Evolutionary conservation across 2,329 filamentous ascomycete species (phyloP), one percentile per base, ranked within the genome.

Genomic region (Pezicula neosporulosa): DNA sequence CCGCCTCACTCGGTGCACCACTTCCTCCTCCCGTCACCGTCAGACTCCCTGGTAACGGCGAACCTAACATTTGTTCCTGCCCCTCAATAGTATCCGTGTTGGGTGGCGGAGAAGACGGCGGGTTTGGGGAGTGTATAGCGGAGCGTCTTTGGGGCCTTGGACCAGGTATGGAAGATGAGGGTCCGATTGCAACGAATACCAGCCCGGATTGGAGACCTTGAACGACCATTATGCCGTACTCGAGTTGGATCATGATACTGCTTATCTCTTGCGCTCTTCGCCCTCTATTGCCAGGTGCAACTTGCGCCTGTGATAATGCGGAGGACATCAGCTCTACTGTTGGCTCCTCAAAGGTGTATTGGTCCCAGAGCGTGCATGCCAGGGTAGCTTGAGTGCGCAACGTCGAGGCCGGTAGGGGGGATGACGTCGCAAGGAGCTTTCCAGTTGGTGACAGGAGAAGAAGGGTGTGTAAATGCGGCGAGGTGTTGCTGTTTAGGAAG

Each of bases 311-410:
- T 51, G 72, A 72, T 6, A 77, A 64, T 1, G 75, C 71, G 12
- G 71, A 69, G 35, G 72, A 66, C 6, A 79, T 66, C 48, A 59
- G 46, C 33, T 59, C 70, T 65, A 44, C 67, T 61, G 27, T 70
- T 70, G 12, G 72, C 70, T 21, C 72, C 69, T 5, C 59, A 7
- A 68, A 61, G 38, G 76, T 72, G 66, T 86, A 82, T 41, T 84
- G 75, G 18, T 75, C 71, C 72, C 82, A 83, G 18, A 86, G 75
- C 6, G 78, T 82, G 52, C 81, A 80, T 39, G 83, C 83, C 53
- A 86, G 80, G 52, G 82, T 85, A 60, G 80, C 80, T 65, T 85
- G 81, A 9, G 79, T 82, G 61, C 83, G 81, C 37, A 86, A 76
- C 18, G 75, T 71, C 53, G 76, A 70, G 58, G 83, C 79, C 45